Evolutionary conservation across 1,139 yeast genomes (phyloP).

Genomic region (Blastobotrys proliferans): DNA sequence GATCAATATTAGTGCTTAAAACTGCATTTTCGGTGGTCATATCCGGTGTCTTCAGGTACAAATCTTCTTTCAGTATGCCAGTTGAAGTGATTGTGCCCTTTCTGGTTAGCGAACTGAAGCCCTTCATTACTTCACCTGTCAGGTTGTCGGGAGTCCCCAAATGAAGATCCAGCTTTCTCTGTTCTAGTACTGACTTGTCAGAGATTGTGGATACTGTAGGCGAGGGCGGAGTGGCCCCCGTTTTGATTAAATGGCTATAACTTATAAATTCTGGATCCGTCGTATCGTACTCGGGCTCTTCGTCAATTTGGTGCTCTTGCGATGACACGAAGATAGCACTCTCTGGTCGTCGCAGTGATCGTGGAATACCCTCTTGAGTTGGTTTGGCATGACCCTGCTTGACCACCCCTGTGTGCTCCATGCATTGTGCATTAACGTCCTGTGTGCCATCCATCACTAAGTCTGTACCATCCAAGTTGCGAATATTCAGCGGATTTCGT

Average conservation of each 20-base stretch:
- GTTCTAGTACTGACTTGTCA: too few relatives aligned
- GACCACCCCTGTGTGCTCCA: constrained; percentile 9
- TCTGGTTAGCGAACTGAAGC: constrained; percentile 17
- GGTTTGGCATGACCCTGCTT: constrained; percentile 7
- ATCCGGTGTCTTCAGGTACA: too few relatives aligned
- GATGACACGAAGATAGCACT: constrained; percentile 11
- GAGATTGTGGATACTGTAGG: too few relatives aligned
- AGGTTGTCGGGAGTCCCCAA: constrained; percentile 10
- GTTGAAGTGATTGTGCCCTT: too few relatives aligned
- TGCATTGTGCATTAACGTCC: neutral
- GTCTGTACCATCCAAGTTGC: constrained; percentile 33
- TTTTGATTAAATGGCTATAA: neutral
- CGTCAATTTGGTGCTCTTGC: too few relatives aligned
- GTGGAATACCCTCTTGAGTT: neutral
- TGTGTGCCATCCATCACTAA: constrained; percentile 20
- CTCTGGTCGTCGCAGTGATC: constrained; percentile 10
- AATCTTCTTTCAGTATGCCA: too few relatives aligned
- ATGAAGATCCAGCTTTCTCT: neutral
- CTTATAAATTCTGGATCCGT: too few relatives aligned
- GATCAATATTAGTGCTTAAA: too few relatives aligned
- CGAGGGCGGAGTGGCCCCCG: constrained; percentile 4
- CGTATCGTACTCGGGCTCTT: too few relatives aligned
- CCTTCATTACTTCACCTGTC: constrained; percentile 9
- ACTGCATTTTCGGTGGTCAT: neutral
- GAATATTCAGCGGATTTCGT: constrained; percentile 28